Conservation (phyloP, 768 basidiomycete genomes). For the Cyclocybe aegerita region DNA sequence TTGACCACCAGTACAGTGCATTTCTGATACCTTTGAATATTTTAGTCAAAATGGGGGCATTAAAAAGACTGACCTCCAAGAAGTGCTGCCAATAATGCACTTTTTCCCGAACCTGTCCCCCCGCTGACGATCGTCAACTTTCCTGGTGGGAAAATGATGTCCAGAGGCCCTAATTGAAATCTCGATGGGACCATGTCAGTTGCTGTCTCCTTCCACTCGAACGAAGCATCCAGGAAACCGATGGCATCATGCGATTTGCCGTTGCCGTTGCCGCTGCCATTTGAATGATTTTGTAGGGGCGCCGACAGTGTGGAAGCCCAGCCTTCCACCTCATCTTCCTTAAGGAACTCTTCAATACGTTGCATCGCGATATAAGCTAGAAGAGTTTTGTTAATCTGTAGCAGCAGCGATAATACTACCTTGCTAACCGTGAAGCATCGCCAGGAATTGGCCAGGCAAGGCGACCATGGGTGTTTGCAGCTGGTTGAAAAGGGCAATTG, state of each 20-base stretch:
- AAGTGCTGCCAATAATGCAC: slow-evolving; percentile 57
- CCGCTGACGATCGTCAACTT: slow-evolving; percentile 61
- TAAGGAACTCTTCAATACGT: slow-evolving; percentile 72
- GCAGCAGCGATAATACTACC: not conserved
- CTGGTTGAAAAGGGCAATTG: slow-evolving; percentile 74
- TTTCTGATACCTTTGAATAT: slow-evolving; percentile 39
- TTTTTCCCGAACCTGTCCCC: slow-evolving; percentile 72
- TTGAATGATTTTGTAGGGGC: slow-evolving; percentile 3
- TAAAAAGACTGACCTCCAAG: slow-evolving; percentile 53
- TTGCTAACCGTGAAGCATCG: slow-evolving; percentile 55
- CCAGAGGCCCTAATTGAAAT: slow-evolving; percentile 58
- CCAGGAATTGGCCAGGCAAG: slow-evolving; percentile 63
- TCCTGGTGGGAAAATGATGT: slow-evolving; percentile 57
- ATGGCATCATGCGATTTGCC: slow-evolving; percentile 27
- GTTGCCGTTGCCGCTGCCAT: slow-evolving; percentile 2
- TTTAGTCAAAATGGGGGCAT: slow-evolving; percentile 3
- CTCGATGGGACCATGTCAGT: slow-evolving; percentile 26
- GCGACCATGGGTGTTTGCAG: slow-evolving; percentile 67
- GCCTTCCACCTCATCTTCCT: slow-evolving; percentile 73
- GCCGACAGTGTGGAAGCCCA: slow-evolving; percentile 72
- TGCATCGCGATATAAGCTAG: slow-evolving; percentile 77
- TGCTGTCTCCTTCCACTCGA: slow-evolving; percentile 53
- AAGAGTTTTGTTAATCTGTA: slow-evolving; percentile 9
- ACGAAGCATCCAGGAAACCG: slow-evolving; percentile 54
- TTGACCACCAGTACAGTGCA: slow-evolving; percentile 53